Evolutionary conservation across 1,284 basidiomycete genomes (phyloP).

Genomic region (Waitea zeae): DNA sequence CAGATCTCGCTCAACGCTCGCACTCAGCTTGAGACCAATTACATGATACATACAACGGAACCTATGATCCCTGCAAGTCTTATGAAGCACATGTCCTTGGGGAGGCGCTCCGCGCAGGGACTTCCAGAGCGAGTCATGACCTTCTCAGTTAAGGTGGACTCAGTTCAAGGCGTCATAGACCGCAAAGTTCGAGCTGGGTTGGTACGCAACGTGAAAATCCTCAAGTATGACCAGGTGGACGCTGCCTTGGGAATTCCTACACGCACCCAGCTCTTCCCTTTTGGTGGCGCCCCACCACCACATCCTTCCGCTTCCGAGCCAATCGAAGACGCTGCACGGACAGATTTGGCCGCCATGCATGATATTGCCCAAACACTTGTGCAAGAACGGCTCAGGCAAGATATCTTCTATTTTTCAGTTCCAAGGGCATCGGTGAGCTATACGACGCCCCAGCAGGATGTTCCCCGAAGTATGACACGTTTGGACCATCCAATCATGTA

Average conservation of each 20-base stretch:
- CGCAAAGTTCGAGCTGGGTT: constrained; percentile 54
- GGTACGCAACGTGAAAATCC: constrained; percentile 47
- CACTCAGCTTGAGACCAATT: constrained; percentile 28
- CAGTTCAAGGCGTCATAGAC: constrained; percentile 51
- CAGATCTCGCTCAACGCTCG: constrained; percentile 38
- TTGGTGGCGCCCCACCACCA: constrained; percentile 14
- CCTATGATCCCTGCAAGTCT: constrained; percentile 52
- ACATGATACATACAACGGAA: constrained; percentile 46
- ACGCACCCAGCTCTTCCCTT: constrained; percentile 21
- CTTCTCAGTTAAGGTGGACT: constrained; percentile 65
- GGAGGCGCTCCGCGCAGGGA: constrained; percentile 19
- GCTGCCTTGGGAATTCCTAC: constrained; percentile 22
- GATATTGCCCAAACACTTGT: constrained; percentile 6
- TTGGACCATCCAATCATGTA: constrained; percentile 15
- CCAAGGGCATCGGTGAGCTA: constrained; percentile 6
- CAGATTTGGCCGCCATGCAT: constrained; percentile 5
- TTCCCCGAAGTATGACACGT: constrained; percentile 9
- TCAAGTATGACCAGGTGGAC: constrained; percentile 64
- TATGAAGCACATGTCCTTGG: constrained; percentile 38
- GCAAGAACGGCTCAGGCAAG: constrained; percentile 2
- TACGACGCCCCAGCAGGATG: constrained; percentile 7
- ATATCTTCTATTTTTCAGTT: constrained; percentile 3
- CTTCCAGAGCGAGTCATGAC: constrained; percentile 48
- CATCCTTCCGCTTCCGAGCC: constrained; percentile 2
- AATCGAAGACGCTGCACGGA: constrained; percentile 4